A percentile compares a stretch with the other conserved stretches of the same genome.
phyloP scores from a whole-genome alignment of 208 protist genomes.

The Blastocrithidia nonstop region DNA sequence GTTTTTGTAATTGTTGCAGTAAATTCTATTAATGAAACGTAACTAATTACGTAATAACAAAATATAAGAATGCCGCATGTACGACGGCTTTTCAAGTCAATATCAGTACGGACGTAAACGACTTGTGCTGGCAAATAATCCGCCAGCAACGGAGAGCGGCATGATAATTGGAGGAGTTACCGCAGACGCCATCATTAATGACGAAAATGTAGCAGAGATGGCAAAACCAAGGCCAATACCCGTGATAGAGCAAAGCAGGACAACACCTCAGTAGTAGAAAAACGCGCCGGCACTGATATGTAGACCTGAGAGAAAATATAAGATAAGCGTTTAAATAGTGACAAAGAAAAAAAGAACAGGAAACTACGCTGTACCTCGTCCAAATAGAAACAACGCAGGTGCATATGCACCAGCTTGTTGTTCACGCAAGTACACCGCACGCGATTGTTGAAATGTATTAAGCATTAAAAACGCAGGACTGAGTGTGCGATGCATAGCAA shows the following conservation, averaged over 20 bases:
- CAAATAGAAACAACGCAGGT: constrained; percentile 31
- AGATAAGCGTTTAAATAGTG: constrained; percentile 24
- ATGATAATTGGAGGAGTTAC: constrained; percentile 42
- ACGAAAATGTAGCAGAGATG: constrained; percentile 21
- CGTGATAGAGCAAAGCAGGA: constrained; percentile 29
- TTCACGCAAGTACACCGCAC: constrained; percentile 45
- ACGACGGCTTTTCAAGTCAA: constrained; percentile 60
- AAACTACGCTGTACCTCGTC: constrained; percentile 23
- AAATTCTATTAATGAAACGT: constrained; percentile 20
- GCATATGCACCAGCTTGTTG: constrained; percentile 54
- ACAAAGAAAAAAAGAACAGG: constrained; percentile 24
- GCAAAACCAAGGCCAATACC: constrained; percentile 32
- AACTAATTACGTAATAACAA: constrained; percentile 52
- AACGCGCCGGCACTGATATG: constrained; percentile 19
- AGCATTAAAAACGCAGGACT: constrained; percentile 37
- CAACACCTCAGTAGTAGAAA: constrained; percentile 39
- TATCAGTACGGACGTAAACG: constrained; percentile 67
- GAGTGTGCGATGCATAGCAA: constrained; percentile 44
- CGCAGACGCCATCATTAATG: constrained; percentile 17
- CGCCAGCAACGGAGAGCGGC: constrained; percentile 38
- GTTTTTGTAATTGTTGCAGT: constrained; percentile 25
- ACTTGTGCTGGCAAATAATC: constrained; percentile 41
- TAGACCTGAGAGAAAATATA: constrained; percentile 51
- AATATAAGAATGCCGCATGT: constrained; percentile 52
- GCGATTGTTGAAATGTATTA: constrained; percentile 19